Percentiles rank a stretch among this genome's conserved stretches.
Evolutionary conservation across 345 rosid species (phyloP).

Genomic region (Stellera chamaejasme): DNA sequence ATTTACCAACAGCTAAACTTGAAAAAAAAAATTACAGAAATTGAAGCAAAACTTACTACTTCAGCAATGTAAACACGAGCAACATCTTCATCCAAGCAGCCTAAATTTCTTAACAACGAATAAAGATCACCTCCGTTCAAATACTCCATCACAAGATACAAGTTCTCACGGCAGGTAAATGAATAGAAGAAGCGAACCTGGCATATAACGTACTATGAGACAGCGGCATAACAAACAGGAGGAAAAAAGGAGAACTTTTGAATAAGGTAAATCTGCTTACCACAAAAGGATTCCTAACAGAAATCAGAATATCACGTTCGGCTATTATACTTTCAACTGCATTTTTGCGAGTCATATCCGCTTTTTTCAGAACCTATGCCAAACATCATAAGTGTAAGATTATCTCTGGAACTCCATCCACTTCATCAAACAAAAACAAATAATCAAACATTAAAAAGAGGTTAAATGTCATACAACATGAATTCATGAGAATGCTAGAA

Average conservation of each 20-base stretch:
- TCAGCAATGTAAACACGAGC: conserved; percentile 98
- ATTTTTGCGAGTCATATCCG: conserved; percentile 99
- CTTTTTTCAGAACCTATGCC: conserved; percentile 89
- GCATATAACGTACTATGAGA: conserved; percentile 23
- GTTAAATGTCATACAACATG: no score
- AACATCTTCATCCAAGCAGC: conserved; percentile 97
- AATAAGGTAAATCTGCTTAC: conserved; percentile 59
- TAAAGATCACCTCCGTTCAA: conserved; percentile 97
- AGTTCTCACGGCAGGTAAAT: conserved; percentile 95
- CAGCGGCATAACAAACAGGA: conserved; percentile 14
- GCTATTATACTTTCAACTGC: conserved; percentile 99
- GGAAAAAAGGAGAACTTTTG: conserved; percentile 10
- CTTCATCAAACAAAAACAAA: background rate
- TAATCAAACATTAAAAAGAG: no score
- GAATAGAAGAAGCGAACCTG: conserved; percentile 99
- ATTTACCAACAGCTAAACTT: background rate
- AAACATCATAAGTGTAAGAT: conserved; percentile 16
- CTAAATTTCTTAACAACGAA: conserved; percentile 90
- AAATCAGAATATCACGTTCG: conserved; percentile 98
- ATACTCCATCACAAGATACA: conserved; percentile 99
- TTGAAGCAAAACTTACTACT: conserved; percentile 61
- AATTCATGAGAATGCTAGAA: no score
- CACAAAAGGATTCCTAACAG: conserved; percentile 99
- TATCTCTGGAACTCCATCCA: conserved; percentile 3
- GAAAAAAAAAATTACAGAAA: conserved; percentile 2